These are phyloP conservation scores for Trichoderma orchidacearum DNA, from an alignment of 495 filamentous ascomycete species.

Conservation along the genomic window DNA sequence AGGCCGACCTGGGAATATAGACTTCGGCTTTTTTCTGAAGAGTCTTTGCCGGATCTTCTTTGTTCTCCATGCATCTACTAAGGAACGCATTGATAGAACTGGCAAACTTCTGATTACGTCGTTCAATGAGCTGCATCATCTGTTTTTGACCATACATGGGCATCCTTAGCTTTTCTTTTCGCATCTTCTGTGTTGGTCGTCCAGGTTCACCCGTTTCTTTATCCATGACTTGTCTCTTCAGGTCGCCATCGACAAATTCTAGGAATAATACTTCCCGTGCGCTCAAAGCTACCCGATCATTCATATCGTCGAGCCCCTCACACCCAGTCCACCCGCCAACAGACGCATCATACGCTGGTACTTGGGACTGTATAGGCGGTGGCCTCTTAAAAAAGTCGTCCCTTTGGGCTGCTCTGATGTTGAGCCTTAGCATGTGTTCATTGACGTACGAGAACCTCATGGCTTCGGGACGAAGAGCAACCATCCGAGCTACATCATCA, in stretches of 20 bases:
- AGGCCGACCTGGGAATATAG: conserved; percentile 29
- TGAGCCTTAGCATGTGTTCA: conserved; percentile 63
- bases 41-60: conserved; percentile 51
- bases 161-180: conserved; percentile 79
- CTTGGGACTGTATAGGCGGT: conserved; percentile 23
- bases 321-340: conserved; percentile 34
- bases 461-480: conserved; percentile 57
- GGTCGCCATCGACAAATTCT: conserved; percentile 83
- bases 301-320: conserved; percentile 19
- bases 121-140: conserved; percentile 82
- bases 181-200: conserved; percentile 46
- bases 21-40: conserved; percentile 40
- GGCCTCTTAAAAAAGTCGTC: conserved; percentile 36
- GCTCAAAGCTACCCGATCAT: conserved; percentile 12
- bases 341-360: conserved; percentile 31
- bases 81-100: conserved; percentile 68
- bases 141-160: conserved; percentile 87
- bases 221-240: conserved; percentile 65
- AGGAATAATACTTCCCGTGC: conserved; percentile 65
- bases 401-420: conserved; percentile 51
- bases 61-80: conserved; percentile 51
- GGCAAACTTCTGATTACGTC: conserved; percentile 73
- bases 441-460: conserved; percentile 82
- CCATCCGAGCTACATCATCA: conserved; percentile 73
- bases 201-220: conserved; percentile 57